phyloP scores from a whole-genome alignment of 176 grass and related monocot species.

The Oryza rufipogon region DNA sequence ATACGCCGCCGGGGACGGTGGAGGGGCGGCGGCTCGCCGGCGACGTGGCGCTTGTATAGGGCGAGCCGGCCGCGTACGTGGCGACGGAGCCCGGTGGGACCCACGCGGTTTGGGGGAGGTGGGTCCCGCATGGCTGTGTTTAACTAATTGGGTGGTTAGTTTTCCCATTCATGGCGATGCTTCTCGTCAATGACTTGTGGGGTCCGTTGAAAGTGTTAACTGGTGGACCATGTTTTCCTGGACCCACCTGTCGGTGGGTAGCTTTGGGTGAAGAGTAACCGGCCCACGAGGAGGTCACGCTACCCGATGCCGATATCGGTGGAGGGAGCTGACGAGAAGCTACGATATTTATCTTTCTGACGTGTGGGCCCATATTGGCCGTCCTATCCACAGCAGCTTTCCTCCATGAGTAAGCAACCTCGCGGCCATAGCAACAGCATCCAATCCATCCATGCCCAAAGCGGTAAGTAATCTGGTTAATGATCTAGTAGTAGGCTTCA shows the following conservation, averaged over 20 bases:
- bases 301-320: background rate
- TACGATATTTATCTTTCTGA: background rate
- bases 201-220: background rate
- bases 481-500: no score
- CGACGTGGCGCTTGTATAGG: constrained; percentile 49
- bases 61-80: constrained; percentile 35
- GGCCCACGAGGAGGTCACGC: constrained; percentile 32
- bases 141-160: background rate
- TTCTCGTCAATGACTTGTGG: background rate
- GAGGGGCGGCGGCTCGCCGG: constrained; percentile 32
- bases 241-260: background rate
- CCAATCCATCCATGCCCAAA: no score
- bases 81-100: constrained; percentile 17
- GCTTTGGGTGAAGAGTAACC: background rate
- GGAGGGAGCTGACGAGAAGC: background rate
- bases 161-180: background rate
- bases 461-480: background rate
- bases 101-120: constrained; percentile 32
- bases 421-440: background rate
- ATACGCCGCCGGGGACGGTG: constrained; percentile 19
- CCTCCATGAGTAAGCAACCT: background rate
- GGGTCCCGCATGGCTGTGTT: constrained; percentile 13
- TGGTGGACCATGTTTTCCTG: fast-evolving
- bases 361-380: background rate
- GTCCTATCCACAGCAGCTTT: background rate